Conservation (phyloP, 768 basidiomycete genomes). For the Trametopsis cervina region DNA sequence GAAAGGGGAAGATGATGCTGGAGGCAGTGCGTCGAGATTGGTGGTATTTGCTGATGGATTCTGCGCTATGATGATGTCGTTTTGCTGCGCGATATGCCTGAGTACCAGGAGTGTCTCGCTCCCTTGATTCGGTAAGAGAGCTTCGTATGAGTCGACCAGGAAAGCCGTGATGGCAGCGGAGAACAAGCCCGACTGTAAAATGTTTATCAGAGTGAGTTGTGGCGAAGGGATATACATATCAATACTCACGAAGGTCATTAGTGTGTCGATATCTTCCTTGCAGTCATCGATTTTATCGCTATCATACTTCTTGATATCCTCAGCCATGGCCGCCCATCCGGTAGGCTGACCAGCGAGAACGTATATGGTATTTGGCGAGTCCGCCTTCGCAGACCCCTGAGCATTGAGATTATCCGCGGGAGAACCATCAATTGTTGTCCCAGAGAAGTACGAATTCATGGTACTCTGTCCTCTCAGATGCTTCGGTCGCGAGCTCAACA, state of each 20-base stretch:
- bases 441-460: too few species aligned
- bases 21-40: neutral
- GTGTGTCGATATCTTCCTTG: slow-evolving; percentile 13
- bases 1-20: neutral
- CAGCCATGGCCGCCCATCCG: neutral
- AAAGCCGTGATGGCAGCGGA: slow-evolving; percentile 14
- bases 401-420: too few species aligned
- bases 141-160: slow-evolving; percentile 10
- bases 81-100: slow-evolving; percentile 5
- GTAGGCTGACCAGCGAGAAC: neutral
- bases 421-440: too few species aligned
- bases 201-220: neutral
- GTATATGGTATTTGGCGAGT: too few species aligned
- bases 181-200: slow-evolving; percentile 10
- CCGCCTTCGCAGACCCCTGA: too few species aligned
- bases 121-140: slow-evolving; percentile 3
- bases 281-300: neutral
- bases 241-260: slow-evolving; percentile 11
- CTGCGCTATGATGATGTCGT: neutral
- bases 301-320: neutral
- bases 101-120: slow-evolving; percentile 2
- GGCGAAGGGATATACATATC: neutral
- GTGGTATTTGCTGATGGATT: neutral
- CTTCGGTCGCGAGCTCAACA: too few species aligned
- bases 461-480: too few species aligned